phyloP scores from a whole-genome alignment of 164 flowering plant genomes.

The Annona squamosa region DNA sequence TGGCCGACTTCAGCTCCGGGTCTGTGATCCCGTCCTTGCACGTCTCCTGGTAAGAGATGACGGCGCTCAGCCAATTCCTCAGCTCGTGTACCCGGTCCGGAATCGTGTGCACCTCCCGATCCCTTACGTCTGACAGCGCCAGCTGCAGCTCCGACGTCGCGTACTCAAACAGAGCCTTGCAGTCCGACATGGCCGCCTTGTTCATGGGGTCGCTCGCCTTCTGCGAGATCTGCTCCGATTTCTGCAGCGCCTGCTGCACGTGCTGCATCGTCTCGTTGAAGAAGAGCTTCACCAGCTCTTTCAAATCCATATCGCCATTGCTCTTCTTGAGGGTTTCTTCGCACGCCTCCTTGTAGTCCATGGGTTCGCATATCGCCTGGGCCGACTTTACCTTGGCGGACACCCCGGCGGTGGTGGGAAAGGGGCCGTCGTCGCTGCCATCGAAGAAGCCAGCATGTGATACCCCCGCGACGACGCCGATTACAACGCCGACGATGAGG shows the following conservation, averaged over 20 bases:
- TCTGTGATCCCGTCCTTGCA: slow-evolving; percentile 41
- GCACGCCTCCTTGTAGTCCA: slow-evolving; percentile 40
- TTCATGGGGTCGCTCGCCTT: slow-evolving; percentile 8
- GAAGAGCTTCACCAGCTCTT: slow-evolving; percentile 32
- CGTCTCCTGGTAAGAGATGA: slow-evolving; percentile 40
- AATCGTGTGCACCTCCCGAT: slow-evolving; percentile 22
- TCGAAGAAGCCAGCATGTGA: background rate
- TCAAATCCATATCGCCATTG: slow-evolving; percentile 22
- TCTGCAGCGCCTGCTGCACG: slow-evolving; percentile 16
- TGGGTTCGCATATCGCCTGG: slow-evolving; percentile 30
- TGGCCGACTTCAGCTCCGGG: slow-evolving; percentile 23
- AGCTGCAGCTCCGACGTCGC: slow-evolving; percentile 39
- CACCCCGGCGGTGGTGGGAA: background rate
- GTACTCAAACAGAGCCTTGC: slow-evolving; percentile 34
- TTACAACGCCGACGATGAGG: slow-evolving; percentile 33
- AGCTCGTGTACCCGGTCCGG: slow-evolving; percentile 26
- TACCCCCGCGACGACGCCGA: slow-evolving; percentile 22
- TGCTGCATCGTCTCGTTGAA: slow-evolving; percentile 27
- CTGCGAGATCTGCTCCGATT: slow-evolving; percentile 9
- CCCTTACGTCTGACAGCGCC: slow-evolving; percentile 26
- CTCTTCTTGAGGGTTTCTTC: slow-evolving; percentile 21
- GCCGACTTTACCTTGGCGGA: slow-evolving; percentile 24
- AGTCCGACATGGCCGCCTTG: slow-evolving; percentile 35
- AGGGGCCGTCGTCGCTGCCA: background rate
- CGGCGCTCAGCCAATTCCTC: slow-evolving; percentile 47